phyloP scores from a whole-genome alignment of 2,329 filamentous ascomycete species.

The Bipolaris sorokiniana region DNA sequence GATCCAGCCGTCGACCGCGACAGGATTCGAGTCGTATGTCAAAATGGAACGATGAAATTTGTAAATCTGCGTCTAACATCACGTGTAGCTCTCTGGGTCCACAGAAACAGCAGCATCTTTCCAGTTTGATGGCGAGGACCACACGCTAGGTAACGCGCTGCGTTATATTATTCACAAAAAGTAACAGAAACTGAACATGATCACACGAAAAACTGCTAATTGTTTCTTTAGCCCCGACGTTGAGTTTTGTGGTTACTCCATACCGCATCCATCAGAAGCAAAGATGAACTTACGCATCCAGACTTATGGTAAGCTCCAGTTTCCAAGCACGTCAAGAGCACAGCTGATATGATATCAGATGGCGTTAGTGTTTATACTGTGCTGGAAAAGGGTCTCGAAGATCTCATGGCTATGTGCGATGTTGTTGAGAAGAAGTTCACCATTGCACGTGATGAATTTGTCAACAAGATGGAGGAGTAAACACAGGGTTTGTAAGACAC shows the following conservation, averaged over 20 bases:
- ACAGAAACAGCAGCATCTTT: conserved; percentile 89
- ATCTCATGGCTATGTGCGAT: conserved; percentile 90
- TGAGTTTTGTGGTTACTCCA: conserved; percentile 97
- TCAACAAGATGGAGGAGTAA: conserved; percentile 43
- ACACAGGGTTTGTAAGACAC: neutral
- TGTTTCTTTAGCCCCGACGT: conserved; percentile 74
- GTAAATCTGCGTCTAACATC: conserved; percentile 1
- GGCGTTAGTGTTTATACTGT: conserved; percentile 81
- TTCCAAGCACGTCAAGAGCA: neutral
- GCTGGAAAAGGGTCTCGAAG: conserved; percentile 85
- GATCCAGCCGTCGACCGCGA: conserved; percentile 49
- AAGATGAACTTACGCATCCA: conserved; percentile 99
- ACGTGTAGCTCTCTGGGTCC: conserved; percentile 75
- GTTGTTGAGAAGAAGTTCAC: conserved; percentile 91
- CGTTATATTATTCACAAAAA: conserved; percentile 99
- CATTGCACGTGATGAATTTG: conserved; percentile 68
- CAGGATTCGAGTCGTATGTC: conserved; percentile 54
- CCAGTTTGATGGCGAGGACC: conserved; percentile 90
- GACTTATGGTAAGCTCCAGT: conserved; percentile 74
- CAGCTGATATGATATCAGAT: conserved; percentile 58
- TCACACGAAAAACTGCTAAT: conserved; percentile 1
- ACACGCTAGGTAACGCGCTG: conserved; percentile 92
- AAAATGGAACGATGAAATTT: no score
- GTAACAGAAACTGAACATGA: conserved; percentile 57
- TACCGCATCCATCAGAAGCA: conserved; percentile 92